Evolutionary conservation across 345 rosid genomes (phyloP).

Genomic region (Arabidopsis suecica): DNA sequence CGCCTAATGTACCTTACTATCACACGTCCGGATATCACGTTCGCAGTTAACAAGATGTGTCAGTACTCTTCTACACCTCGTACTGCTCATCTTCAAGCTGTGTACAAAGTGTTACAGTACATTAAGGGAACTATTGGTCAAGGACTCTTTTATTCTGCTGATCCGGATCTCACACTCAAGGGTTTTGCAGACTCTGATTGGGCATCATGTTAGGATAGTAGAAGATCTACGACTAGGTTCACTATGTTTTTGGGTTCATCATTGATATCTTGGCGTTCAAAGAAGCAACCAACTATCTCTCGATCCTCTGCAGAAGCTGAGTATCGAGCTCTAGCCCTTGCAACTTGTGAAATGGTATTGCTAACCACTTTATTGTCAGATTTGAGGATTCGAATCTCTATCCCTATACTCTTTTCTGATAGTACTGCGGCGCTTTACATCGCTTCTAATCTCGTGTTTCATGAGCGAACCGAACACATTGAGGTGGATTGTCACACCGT

Average conservation of each 20-base stretch:
- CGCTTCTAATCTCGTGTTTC: not conserved
- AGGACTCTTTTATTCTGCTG: not conserved
- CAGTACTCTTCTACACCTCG: not conserved
- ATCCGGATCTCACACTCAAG: not conserved
- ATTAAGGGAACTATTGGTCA: not conserved
- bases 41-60: not conserved
- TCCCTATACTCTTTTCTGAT: not conserved
- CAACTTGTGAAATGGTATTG: not conserved
- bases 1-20: not conserved
- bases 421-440: not conserved
- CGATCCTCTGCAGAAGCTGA: not conserved
- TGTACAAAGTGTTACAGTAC: not conserved
- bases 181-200: not conserved
- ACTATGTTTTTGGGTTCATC: not conserved
- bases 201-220: not conserved
- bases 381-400: rapidly evolving
- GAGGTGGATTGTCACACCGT: not conserved
- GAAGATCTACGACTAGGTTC: not conserved
- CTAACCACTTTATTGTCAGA: not conserved
- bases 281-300: not conserved
- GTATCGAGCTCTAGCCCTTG: not conserved
- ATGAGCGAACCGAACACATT: not conserved
- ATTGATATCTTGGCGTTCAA: not conserved
- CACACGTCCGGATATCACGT: not conserved
- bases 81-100: not conserved